These are phyloP conservation scores for Echites panduratus DNA, from an alignment of 257 asterid genomes.

Conservation along the genomic window DNA sequence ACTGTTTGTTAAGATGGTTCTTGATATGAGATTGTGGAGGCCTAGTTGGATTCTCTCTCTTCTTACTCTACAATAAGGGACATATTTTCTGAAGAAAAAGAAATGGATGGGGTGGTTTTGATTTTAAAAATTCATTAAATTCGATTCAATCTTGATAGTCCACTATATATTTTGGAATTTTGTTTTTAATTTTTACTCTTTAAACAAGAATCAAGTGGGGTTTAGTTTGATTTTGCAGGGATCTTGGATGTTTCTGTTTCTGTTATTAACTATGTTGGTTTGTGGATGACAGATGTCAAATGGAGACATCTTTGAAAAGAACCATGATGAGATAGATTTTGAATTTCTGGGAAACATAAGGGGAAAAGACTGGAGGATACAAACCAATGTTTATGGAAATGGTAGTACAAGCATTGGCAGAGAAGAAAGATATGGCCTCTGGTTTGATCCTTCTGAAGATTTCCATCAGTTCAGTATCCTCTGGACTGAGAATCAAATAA, in stretches of 20 bases:
- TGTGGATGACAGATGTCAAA: constrained; percentile 64
- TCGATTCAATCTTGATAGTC: background rate
- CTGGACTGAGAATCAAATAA: constrained; percentile 59
- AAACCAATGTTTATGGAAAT: constrained; percentile 83
- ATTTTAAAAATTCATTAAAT: background rate
- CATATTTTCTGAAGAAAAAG: background rate
- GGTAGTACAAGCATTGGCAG: constrained; percentile 76
- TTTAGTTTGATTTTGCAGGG: background rate
- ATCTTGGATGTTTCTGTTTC: background rate
- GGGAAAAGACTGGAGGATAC: constrained; percentile 81
- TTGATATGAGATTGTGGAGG: background rate
- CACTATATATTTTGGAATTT: background rate
- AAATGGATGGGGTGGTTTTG: background rate
- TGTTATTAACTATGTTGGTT: background rate
- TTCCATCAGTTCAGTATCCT: constrained; percentile 68
- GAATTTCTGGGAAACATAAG: constrained; percentile 86
- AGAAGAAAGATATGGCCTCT: constrained; percentile 82
- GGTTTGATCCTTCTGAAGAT: constrained; percentile 89
- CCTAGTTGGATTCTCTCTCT: background rate
- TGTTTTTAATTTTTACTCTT: background rate
- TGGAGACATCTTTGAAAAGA: constrained; percentile 62
- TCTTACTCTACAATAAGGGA: background rate
- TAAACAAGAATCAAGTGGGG: background rate
- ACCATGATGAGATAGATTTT: constrained; percentile 85
- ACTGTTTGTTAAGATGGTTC: background rate